Evolutionary conservation across 2,329 filamentous ascomycete species (phyloP).

Genomic region (Aspergillus brasiliensis): DNA sequence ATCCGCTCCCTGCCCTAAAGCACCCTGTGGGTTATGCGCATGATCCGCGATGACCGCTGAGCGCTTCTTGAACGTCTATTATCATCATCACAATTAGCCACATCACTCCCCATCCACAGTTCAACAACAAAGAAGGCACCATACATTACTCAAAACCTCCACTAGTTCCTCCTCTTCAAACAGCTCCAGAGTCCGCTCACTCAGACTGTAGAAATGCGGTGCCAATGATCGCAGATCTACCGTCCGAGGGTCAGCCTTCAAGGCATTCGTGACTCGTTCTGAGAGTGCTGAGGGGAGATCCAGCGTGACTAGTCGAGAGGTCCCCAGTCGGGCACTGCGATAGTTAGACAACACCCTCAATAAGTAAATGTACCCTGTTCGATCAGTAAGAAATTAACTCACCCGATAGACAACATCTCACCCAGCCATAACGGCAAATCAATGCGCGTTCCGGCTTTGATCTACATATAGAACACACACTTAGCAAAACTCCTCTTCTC

Average conservation of each 20-base stretch:
- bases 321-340: slow-evolving; percentile 46
- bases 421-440: slow-evolving; percentile 91
- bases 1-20: slow-evolving; percentile 68
- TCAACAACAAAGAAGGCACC: slow-evolving; percentile 10
- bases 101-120: neutral
- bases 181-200: slow-evolving; percentile 81
- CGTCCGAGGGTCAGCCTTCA: slow-evolving; percentile 85
- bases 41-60: slow-evolving; percentile 84
- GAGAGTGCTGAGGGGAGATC: slow-evolving; percentile 79
- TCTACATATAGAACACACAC: slow-evolving; percentile 42
- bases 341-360: slow-evolving; percentile 3
- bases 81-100: slow-evolving; percentile 3
- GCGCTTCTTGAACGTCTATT: slow-evolving; percentile 74
- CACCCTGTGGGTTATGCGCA: slow-evolving; percentile 79
- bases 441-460: slow-evolving; percentile 79
- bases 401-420: slow-evolving; percentile 72
- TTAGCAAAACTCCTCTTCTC: neutral
- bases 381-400: slow-evolving; percentile 19
- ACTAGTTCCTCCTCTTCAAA: slow-evolving; percentile 85
- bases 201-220: slow-evolving; percentile 84
- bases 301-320: slow-evolving; percentile 69
- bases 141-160: slow-evolving; percentile 64
- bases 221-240: slow-evolving; percentile 82
- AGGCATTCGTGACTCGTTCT: slow-evolving; percentile 78
- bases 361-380: too few species aligned